Evolutionary conservation across 768 basidiomycete species (phyloP), one percentile per base, ranked within the genome.

Genomic region (Lactarius deliciosus): DNA sequence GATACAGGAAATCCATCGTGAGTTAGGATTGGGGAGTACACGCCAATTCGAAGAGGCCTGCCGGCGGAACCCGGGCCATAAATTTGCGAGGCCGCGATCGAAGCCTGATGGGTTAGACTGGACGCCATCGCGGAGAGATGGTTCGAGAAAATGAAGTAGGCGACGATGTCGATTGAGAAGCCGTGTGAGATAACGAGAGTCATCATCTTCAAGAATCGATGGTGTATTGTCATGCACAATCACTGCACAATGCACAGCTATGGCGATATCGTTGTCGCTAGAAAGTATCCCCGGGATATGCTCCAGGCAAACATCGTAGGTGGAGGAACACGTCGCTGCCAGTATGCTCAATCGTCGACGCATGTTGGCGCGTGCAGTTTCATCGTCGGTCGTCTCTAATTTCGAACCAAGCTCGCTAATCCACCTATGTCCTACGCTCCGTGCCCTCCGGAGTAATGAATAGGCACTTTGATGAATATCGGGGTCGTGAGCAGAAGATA

Each of bases 241-340:
- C 22, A 61, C 64, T n/a, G 68, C 68, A 40, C 64, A 57, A 25
- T 59, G 68, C 16, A 66, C 41, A n/a, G 65, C 60, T 20, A 61
- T 61, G 5, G 60, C 45, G 18, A 61, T 36, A 7, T 61, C 65
- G 6, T 30, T 32, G 11, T 57, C 65, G 9, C 36, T 50, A 40
- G 32, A 6, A 11, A 66, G 36, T 18, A 25, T 25, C 25, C 43
- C 18, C 6, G 34, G 41, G 13, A 61, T 5, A 20, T 63, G 53
- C n/a, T 56, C 30, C 7, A 15, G 9, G 43, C 43, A 18, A 28
- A 61, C 60, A n/a, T 61, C 65, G 43, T 55, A 61, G 9, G 65
- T 60, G 1, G 60, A 61, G 28, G 38, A 57, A 38, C 60, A 61
- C 16, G 65, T 66, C n/a, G 41, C 36, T 2, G 65, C 65, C 18